Conservation (phyloP, 768 basidiomycete species). For the Leccinum fibrillosum region DNA sequence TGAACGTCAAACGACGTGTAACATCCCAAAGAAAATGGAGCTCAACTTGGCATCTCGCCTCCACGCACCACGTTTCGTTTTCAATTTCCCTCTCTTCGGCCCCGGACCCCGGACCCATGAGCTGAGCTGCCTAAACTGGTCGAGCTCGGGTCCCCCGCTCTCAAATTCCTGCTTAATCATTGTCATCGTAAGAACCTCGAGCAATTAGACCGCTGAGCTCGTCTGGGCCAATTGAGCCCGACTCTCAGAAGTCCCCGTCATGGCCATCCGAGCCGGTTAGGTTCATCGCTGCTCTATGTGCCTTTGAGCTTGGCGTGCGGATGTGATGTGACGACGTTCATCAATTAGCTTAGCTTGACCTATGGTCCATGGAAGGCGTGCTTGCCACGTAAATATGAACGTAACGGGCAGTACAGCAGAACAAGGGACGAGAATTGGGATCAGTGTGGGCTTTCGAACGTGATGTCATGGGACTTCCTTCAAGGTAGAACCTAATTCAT, state of each 20-base stretch:
- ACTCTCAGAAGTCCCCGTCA: background rate
- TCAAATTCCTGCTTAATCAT: background rate
- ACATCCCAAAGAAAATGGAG: background rate
- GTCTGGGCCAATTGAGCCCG: background rate
- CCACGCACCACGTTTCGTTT: background rate
- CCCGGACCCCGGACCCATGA: background rate
- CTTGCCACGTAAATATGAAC: background rate
- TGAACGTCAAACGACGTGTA: background rate
- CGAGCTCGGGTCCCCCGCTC: background rate
- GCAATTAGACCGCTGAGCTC: background rate
- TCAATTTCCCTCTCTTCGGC: background rate
- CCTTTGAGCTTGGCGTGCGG: background rate
- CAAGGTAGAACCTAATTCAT: no score
- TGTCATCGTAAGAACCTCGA: background rate
- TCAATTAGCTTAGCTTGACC: background rate
- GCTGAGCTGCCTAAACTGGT: background rate
- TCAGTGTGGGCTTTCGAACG: no score
- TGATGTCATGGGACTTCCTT: no score
- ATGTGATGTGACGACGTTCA: background rate
- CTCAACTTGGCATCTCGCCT: background rate
- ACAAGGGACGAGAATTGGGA: no score
- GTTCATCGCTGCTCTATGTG: constrained; percentile 7
- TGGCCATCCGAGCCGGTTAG: background rate
- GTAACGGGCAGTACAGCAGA: no score
- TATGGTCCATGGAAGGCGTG: background rate